These are phyloP conservation scores for Petunia secreta DNA, from an alignment of 257 asterid genomes.

Conservation along the genomic window DNA sequence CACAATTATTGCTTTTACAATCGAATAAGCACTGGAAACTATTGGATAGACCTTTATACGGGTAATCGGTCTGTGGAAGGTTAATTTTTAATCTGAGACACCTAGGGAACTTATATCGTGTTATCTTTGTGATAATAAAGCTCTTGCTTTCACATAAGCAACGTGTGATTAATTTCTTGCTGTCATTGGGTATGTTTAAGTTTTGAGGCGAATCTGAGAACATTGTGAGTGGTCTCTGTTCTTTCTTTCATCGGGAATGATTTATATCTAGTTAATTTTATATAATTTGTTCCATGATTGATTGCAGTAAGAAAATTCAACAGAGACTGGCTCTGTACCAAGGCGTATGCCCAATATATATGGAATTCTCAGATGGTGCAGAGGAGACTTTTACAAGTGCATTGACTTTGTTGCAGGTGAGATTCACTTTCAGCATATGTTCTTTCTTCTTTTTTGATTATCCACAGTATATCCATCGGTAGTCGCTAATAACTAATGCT, in stretches of 20 bases:
- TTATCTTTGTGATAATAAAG: slow-evolving; percentile 5
- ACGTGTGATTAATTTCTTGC: slow-evolving; percentile 1
- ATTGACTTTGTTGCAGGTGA: slow-evolving; percentile 68
- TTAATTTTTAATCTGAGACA: background rate
- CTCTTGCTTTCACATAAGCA: background rate
- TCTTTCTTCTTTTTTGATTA: slow-evolving; percentile 8
- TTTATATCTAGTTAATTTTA: background rate
- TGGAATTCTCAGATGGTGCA: slow-evolving; percentile 84
- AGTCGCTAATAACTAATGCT: background rate
- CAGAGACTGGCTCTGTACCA: slow-evolving; percentile 92
- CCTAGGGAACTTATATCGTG: background rate
- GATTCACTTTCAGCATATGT: slow-evolving; percentile 6
- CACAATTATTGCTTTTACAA: background rate
- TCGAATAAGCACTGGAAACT: background rate
- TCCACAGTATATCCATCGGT: background rate
- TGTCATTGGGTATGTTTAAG: slow-evolving; percentile 3
- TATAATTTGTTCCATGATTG: slow-evolving; percentile 24
- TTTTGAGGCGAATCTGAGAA: slow-evolving; percentile 4
- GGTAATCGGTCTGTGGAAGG: slow-evolving; percentile 16
- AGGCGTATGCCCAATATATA: slow-evolving; percentile 89
- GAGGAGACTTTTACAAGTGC: slow-evolving; percentile 81
- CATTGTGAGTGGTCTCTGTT: too few species aligned
- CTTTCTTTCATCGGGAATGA: background rate
- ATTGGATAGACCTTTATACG: background rate
- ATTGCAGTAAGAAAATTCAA: slow-evolving; percentile 84